Evolutionary conservation across 2,329 filamentous ascomycete genomes (phyloP).

Genomic region (Pyrenophora tritici-repentis): DNA sequence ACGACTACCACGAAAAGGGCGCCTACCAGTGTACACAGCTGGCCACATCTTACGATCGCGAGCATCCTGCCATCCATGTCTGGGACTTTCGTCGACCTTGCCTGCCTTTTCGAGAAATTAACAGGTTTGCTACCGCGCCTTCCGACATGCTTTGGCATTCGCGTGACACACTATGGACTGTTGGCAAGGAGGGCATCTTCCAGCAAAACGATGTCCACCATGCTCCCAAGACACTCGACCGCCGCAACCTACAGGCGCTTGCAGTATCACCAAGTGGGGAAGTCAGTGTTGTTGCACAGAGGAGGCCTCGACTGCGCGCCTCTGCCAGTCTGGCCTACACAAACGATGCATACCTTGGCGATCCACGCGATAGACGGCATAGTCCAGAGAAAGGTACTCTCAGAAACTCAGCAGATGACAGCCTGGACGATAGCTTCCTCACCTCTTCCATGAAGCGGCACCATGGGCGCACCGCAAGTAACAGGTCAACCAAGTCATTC

Average conservation of each 20-base stretch:
- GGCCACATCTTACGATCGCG: constrained; percentile 65
- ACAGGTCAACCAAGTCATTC: constrained; percentile 58
- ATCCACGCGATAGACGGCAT: constrained; percentile 50
- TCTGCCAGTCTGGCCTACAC: constrained; percentile 49
- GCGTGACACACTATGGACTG: constrained; percentile 68
- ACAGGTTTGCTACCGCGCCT: constrained; percentile 59
- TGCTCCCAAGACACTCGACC: constrained; percentile 62
- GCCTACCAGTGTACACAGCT: constrained; percentile 66
- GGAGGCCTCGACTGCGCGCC: constrained; percentile 52
- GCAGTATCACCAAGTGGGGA: constrained; percentile 63
- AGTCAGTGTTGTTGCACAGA: constrained; percentile 60
- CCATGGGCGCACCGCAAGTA: constrained; percentile 53
- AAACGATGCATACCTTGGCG: constrained; percentile 46
- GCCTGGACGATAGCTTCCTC: constrained; percentile 61
- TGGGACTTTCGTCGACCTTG: constrained; percentile 68
- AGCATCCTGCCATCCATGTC: constrained; percentile 64
- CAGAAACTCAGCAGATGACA: constrained; percentile 62
- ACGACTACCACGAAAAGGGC: constrained; percentile 56
- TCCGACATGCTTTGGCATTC: constrained; percentile 68
- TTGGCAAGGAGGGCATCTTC: constrained; percentile 64
- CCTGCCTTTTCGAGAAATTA: constrained; percentile 66
- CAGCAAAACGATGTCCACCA: constrained; percentile 67
- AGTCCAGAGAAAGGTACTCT: constrained; percentile 54
- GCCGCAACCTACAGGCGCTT: constrained; percentile 61
- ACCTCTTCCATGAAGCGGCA: constrained; percentile 54